A percentile compares a stretch with the other conserved stretches of the same genome.
Evolutionary conservation across 495 filamentous ascomycete genomes (phyloP).

Genomic region (Sordaria brevicollis): DNA sequence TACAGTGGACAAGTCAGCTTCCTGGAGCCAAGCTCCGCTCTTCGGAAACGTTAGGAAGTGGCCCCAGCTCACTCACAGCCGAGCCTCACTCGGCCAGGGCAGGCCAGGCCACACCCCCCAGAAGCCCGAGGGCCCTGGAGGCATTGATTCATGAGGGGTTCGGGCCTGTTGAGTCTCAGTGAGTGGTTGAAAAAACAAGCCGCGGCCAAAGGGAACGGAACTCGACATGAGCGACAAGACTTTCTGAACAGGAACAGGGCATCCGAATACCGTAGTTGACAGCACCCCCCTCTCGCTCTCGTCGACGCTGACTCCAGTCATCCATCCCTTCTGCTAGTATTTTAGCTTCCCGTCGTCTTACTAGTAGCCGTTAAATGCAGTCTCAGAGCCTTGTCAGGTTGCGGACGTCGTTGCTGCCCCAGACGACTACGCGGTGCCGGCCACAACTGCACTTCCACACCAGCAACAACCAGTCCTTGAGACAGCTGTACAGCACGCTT

Average conservation of each 20-base stretch:
- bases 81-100: neutral
- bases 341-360: neutral
- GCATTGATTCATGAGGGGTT: neutral
- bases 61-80: neutral
- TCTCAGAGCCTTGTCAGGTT: neutral
- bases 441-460: neutral
- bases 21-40: neutral
- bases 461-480: neutral
- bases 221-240: neutral
- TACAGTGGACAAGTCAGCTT: neutral
- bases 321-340: neutral
- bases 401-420: neutral
- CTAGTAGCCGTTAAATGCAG: neutral
- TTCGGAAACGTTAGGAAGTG: neutral
- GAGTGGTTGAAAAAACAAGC: neutral
- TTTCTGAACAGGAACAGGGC: neutral
- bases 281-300: neutral
- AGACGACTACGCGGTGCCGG: slow-evolving; percentile 7
- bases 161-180: neutral
- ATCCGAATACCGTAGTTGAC: slow-evolving; percentile 12
- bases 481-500: neutral
- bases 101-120: too few species aligned
- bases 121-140: neutral
- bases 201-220: slow-evolving; percentile 7
- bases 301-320: slow-evolving; percentile 8